These are phyloP conservation scores for Rubia tinctorum DNA, from an alignment of 305 asterid species.

Conservation along the genomic window DNA sequence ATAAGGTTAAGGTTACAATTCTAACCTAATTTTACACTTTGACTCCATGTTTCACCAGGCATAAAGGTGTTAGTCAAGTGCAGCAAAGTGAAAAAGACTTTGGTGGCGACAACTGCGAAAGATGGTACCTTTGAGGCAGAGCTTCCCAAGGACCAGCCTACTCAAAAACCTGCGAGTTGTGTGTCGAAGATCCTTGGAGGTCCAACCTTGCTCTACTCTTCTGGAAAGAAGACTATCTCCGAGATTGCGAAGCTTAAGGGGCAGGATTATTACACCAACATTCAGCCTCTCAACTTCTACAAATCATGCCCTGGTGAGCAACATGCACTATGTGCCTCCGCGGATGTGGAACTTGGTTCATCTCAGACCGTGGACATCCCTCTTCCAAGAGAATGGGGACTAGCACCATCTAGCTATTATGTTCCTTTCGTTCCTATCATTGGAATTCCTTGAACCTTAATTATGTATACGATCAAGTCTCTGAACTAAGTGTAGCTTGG, in stretches of 20 bases:
- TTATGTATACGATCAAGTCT: background rate
- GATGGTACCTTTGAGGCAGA: conserved; percentile 56
- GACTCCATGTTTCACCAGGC: conserved; percentile 24
- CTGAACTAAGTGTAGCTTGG: background rate
- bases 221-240: conserved; percentile 27
- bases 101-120: conserved; percentile 42
- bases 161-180: conserved; percentile 32
- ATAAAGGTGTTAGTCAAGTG: conserved; percentile 69
- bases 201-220: conserved; percentile 47
- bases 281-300: conserved; percentile 60
- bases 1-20: too few relatives aligned
- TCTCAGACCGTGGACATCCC: conserved; percentile 81
- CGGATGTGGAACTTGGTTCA: conserved; percentile 45
- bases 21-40: too few relatives aligned
- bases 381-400: conserved; percentile 80
- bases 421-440: conserved; percentile 76
- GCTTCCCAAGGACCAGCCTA: conserved; percentile 42
- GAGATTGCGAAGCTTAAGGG: conserved; percentile 30
- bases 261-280: conserved; percentile 31
- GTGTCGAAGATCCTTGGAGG: conserved; percentile 80
- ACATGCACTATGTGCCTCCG: conserved; percentile 36
- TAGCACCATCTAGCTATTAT: conserved; percentile 77
- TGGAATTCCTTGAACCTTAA: conserved; percentile 60
- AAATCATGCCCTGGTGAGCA: conserved; percentile 40
- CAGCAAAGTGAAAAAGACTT: conserved; percentile 41